These are phyloP conservation scores for Colletotrichum tofieldiae DNA, from an alignment of 2,329 filamentous ascomycete genomes.

Conservation along the genomic window DNA sequence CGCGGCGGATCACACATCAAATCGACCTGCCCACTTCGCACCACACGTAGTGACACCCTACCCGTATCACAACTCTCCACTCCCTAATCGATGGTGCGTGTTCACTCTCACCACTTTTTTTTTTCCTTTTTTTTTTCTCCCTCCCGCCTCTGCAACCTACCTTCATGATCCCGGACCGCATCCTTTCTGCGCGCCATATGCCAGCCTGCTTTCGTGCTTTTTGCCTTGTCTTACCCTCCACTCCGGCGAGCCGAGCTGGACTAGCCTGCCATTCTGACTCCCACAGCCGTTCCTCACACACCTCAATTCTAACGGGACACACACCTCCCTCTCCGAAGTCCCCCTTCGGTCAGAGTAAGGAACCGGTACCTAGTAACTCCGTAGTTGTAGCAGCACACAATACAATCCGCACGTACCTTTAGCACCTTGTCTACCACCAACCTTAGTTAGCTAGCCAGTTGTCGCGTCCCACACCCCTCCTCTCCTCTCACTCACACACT, in stretches of 20 bases:
- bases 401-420: slow-evolving; percentile 34
- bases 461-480: slow-evolving; percentile 39
- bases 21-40: slow-evolving; percentile 39
- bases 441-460: slow-evolving; percentile 22
- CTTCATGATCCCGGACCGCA: slow-evolving; percentile 26
- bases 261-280: slow-evolving; percentile 29
- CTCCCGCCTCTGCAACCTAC: slow-evolving; percentile 26
- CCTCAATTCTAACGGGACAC: slow-evolving; percentile 28
- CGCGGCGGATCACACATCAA: slow-evolving; percentile 13
- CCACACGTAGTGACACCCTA: slow-evolving; percentile 42
- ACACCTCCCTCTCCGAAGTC: slow-evolving; percentile 19
- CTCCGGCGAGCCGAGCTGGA: slow-evolving; percentile 38
- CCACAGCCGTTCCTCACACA: slow-evolving; percentile 33
- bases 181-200: slow-evolving; percentile 41
- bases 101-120: slow-evolving; percentile 35
- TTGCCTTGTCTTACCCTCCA: slow-evolving; percentile 37
- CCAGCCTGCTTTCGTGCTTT: slow-evolving; percentile 44
- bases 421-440: slow-evolving; percentile 22
- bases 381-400: slow-evolving; percentile 30
- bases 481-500: slow-evolving; percentile 21
- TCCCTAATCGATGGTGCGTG: slow-evolving; percentile 33
- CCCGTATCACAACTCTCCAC: slow-evolving; percentile 43
- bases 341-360: slow-evolving; percentile 15
- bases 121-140: slow-evolving; percentile 26
- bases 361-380: slow-evolving; percentile 29